Conservation (phyloP, 306 rosid species). For the Sesbania bispinosa region DNA sequence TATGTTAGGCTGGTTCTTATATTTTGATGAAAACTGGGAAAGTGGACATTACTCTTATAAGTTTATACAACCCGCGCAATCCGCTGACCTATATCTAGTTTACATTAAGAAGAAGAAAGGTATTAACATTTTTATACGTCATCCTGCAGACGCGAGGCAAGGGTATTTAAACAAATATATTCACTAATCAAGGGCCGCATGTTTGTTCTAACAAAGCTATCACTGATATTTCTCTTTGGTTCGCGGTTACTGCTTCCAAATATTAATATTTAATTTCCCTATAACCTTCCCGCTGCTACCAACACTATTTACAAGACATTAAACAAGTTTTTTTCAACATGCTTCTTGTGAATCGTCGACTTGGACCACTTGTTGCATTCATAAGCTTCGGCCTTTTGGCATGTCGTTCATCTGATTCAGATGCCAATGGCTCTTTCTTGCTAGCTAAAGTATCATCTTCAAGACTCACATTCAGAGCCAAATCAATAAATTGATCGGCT, state of each 20-base stretch:
- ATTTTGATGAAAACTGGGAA: no score
- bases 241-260: neutral
- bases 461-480: slow-evolving; percentile 16
- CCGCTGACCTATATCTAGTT: no score
- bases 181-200: slow-evolving; percentile 29
- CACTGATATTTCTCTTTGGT: neutral
- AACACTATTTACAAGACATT: slow-evolving; percentile 25
- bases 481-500: slow-evolving; percentile 8
- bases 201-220: slow-evolving; percentile 1
- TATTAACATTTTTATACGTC: slow-evolving; percentile 3
- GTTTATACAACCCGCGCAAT: no score
- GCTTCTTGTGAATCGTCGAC: slow-evolving; percentile 32
- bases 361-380: slow-evolving; percentile 19
- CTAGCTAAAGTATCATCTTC: slow-evolving; percentile 31
- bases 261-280: slow-evolving; percentile 10
- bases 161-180: neutral
- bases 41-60: no score
- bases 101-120: neutral
- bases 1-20: no score
- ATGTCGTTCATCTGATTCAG: slow-evolving; percentile 19
- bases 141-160: neutral
- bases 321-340: slow-evolving; percentile 22
- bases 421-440: slow-evolving; percentile 12
- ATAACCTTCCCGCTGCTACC: slow-evolving; percentile 4
- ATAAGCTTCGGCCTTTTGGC: slow-evolving; percentile 38